Evolutionary conservation across 352 stramenopile genomes (phyloP), one percentile per base, ranked within the genome.

Genomic region (Phytophthora melonis): DNA sequence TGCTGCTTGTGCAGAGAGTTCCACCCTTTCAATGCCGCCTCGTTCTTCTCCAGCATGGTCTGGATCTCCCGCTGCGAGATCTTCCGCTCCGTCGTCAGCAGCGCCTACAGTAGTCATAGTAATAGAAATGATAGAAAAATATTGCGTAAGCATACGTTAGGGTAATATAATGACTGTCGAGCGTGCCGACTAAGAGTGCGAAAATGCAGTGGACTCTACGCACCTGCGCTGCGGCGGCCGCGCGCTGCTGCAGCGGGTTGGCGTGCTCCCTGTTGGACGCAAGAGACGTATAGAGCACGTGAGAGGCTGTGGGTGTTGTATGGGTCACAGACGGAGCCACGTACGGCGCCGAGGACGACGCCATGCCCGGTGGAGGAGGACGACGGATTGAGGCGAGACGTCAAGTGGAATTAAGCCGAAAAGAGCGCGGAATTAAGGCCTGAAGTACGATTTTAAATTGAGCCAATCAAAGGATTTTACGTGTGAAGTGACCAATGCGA

Each of bases 11-110:
- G 84, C 25, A 96, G 83, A 45, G 76, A 74, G 10, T 87, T 91
- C 89, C 89, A 96, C 39, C 80, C 82, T 49, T 83, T 85, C 3
- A 96, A 61, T n/a, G 87, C 86, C 18, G 80, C 77, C 63, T 96
- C 89, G 67, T 96, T 96, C 74, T 94, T 94, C 66, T 96, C 88
- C n/a, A 96, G 79, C 86, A 95, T 93, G 45, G 74, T 70, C 63
- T 96, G 88, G 8, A 96, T 92, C 63, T 96, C 89, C 13, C 66
- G 75, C 23, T 80, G 80, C 19, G 86, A 86, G 6, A 88, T 47
- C 53, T 88, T 88, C 25, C 86, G 81, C 62, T 91, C 82, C 14
- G 81, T 68, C 19, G 68, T 50, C 14, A 89, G 55, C 52, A 86
- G 72, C 50, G 21, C 55, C 57, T 77, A 23, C 27, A 54, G 16